Percentiles rank a stretch among this genome's conserved stretches.
phyloP scores from a whole-genome alignment of 495 filamentous ascomycete species.

The Penicillium arizonense region DNA sequence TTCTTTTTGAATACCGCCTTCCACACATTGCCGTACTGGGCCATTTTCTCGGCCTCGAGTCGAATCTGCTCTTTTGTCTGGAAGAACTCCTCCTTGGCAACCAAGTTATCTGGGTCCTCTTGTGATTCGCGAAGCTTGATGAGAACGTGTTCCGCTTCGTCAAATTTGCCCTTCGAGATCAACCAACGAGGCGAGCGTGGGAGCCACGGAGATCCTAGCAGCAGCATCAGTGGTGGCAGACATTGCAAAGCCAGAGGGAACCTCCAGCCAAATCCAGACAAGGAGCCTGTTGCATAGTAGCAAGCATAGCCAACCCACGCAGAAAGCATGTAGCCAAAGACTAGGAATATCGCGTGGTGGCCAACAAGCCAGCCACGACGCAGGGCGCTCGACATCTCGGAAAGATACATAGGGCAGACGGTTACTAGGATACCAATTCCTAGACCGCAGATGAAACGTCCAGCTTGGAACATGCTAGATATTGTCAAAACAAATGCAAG shows the following conservation, averaged over 20 bases:
- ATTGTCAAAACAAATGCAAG: neutral
- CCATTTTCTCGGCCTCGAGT: constrained; percentile 31
- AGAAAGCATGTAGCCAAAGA: constrained; percentile 43
- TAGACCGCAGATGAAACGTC: constrained; percentile 46
- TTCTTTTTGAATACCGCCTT: constrained; percentile 38
- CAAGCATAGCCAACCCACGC: constrained; percentile 46
- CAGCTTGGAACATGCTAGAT: constrained; percentile 47
- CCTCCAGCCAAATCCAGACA: constrained; percentile 42
- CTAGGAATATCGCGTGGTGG: constrained; percentile 39
- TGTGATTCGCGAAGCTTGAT: constrained; percentile 27
- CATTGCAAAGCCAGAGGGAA: constrained; percentile 46
- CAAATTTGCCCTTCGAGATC: constrained; percentile 35
- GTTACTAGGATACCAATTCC: constrained; percentile 47
- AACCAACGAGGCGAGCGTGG: constrained; percentile 48
- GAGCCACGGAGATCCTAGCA: constrained; percentile 37
- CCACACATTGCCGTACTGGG: constrained; percentile 26
- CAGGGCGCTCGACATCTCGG: constrained; percentile 35
- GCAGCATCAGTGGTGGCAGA: constrained; percentile 37
- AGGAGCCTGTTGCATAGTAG: constrained; percentile 32
- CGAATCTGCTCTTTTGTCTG: constrained; percentile 40
- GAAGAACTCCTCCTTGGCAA: constrained; percentile 37
- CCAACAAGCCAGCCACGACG: constrained; percentile 39
- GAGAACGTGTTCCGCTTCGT: constrained; percentile 36
- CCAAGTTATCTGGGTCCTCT: constrained; percentile 31
- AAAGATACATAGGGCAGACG: constrained; percentile 46